Evolutionary conservation across 2,329 filamentous ascomycete genomes (phyloP).

Genomic region (Aureobasidium sp.): DNA sequence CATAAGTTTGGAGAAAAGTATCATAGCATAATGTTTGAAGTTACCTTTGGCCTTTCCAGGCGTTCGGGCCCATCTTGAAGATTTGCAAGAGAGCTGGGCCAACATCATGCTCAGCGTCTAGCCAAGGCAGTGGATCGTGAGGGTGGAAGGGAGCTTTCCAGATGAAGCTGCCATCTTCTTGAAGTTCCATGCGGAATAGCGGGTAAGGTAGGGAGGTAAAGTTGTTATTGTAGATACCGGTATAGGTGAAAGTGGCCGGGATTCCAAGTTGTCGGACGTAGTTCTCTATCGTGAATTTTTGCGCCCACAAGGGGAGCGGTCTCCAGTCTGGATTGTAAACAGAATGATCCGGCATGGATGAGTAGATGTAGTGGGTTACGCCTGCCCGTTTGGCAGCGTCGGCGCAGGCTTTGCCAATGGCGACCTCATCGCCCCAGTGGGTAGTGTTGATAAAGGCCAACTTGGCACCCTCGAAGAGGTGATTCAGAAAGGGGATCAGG

Average conservation of each 20-base stretch:
- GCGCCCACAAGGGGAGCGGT: constrained; percentile 79
- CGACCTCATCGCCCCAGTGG: constrained; percentile 89
- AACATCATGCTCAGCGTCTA: constrained; percentile 93
- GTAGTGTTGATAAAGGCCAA: constrained; percentile 97
- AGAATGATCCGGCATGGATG: constrained; percentile 92
- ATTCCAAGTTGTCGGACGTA: constrained; percentile 77
- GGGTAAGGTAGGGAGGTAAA: constrained; percentile 91
- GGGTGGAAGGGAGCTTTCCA: constrained; percentile 95
- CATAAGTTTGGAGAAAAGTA: not conserved
- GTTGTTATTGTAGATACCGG: constrained; percentile 98
- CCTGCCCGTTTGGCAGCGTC: constrained; percentile 79
- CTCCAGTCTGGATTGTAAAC: constrained; percentile 70
- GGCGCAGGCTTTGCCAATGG: constrained; percentile 79
- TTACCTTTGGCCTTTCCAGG: constrained; percentile 70
- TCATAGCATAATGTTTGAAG: constrained; percentile 17
- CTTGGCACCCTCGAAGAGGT: constrained; percentile 65
- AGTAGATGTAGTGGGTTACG: constrained; percentile 89
- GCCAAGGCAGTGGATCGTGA: constrained; percentile 80
- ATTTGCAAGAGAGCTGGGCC: constrained; percentile 87
- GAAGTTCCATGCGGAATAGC: constrained; percentile 88
- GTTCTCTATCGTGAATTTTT: constrained; percentile 87
- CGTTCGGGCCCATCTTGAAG: constrained; percentile 82
- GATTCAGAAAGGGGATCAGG: constrained; percentile 19
- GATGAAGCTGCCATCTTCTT: constrained; percentile 73
- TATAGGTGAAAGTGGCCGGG: constrained; percentile 87